Evolutionary conservation across 2,329 filamentous ascomycete species (phyloP), one percentile per base, ranked within the genome.

Genomic region (Epichloe elymi): DNA sequence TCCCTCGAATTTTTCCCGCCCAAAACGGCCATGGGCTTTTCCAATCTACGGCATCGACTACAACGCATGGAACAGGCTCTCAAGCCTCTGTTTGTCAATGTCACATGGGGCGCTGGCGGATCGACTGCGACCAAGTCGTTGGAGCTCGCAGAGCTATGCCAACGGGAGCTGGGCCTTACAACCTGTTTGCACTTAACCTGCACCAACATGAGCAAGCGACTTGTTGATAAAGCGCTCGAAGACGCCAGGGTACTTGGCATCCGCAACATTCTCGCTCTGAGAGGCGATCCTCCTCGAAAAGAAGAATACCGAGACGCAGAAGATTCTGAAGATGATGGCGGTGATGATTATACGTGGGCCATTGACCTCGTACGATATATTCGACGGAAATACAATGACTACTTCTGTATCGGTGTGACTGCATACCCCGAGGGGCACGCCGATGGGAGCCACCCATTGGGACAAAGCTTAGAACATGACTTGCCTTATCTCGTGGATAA

Each of bases 1-100:
- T 97, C 93, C 46, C 84, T 97, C 69, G 93, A 98, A 72, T 98
- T 98, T 80, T 98, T 98, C 73, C 93, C 93, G 58, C 93, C 93
- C 56, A 98, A 97, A 74, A 98, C 93, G 45, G 78, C 85, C 55
- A 95, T 95, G 83, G 93, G 93, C 57, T 94, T 93, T 62, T 85
- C 88, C 56, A 98, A 98, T 67, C 81, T 98, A 51, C 86, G 91
- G 65, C 86, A 87, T 57, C 89, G 93, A 64, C 81, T 98, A 53
- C 86, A 94, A 66, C 88, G 93, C 65, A 97, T 98, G 93, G 83
- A 93, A 47, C 82, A 88, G 57, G 90, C 88, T 14, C 76, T 98
- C 53, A 85, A 87, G 14, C 93, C 93, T 42, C 78, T 97, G 44
- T 98, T 98, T 64, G 88, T 98, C 55, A 97, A 90, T 53, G 89